Conservation (phyloP, 805 yeast genomes). For the Vanderwaltozyma yarrowii region DNA sequence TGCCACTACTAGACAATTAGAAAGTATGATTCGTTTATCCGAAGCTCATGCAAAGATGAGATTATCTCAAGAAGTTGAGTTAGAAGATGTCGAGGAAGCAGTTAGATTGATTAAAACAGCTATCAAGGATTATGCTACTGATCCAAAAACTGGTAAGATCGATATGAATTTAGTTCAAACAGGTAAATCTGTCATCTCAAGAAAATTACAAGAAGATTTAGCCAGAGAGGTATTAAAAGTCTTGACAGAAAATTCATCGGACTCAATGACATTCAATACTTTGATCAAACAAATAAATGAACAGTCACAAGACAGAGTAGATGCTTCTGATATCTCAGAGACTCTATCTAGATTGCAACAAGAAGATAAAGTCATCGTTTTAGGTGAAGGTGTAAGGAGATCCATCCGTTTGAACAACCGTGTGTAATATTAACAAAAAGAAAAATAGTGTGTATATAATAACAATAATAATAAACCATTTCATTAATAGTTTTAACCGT, state of each 20-base stretch:
- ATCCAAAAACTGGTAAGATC: slow-evolving; percentile 91
- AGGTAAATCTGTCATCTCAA: slow-evolving; percentile 82
- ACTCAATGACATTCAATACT: slow-evolving; percentile 46
- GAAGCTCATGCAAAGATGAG: slow-evolving; percentile 99
- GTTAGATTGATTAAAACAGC: slow-evolving; percentile 89
- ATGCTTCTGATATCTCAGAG: slow-evolving; percentile 59
- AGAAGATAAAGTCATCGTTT: slow-evolving; percentile 57
- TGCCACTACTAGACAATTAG: slow-evolving; percentile 95
- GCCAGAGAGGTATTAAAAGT: slow-evolving; percentile 47
- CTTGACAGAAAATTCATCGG: slow-evolving; percentile 40
- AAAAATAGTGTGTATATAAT: background rate
- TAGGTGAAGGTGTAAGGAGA: slow-evolving; percentile 66
- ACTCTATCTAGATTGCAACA: slow-evolving; percentile 56
- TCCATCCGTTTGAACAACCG: slow-evolving; percentile 35
- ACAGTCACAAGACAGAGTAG: slow-evolving; percentile 46
- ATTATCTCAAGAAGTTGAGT: slow-evolving; percentile 56
- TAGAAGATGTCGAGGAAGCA: slow-evolving; percentile 83
- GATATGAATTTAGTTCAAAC: slow-evolving; percentile 97
- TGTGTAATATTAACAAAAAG: slow-evolving; percentile 5
- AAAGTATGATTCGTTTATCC: slow-evolving; percentile 85
- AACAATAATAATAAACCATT: background rate
- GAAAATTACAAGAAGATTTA: slow-evolving; percentile 66
- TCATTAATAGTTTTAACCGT: too few species aligned
- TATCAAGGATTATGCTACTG: slow-evolving; percentile 95
- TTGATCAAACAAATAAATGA: slow-evolving; percentile 56